Evolutionary conservation across 2,329 filamentous ascomycete genomes (phyloP).

Genomic region (Colletotrichum somersetense): DNA sequence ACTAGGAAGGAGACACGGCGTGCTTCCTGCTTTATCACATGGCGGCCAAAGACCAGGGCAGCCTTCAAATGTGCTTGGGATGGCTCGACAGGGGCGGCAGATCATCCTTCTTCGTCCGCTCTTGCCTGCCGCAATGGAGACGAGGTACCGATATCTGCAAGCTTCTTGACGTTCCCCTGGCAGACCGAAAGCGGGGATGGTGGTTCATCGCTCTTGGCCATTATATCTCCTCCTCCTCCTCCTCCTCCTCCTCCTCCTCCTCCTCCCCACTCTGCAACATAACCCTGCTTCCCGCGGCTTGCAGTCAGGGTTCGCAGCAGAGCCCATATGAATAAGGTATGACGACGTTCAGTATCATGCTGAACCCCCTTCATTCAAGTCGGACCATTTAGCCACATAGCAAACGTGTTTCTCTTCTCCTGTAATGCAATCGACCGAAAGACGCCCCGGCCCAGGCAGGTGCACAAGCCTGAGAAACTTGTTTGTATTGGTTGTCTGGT

Average conservation of each 20-base stretch:
- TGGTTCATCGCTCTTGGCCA: constrained; percentile 26
- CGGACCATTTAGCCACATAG: background rate
- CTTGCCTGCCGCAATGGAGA: constrained; percentile 11
- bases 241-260: too few relatives aligned
- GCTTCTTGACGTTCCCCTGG: constrained; percentile 2
- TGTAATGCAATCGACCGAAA: background rate
- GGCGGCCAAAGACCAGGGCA: background rate
- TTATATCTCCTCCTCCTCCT: constrained; percentile 10
- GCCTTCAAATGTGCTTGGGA: constrained; percentile 1
- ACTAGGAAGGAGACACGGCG: background rate
- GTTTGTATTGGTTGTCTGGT: background rate
- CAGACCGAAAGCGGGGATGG: constrained; percentile 30
- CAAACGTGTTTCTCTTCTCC: background rate
- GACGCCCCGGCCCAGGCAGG: background rate
- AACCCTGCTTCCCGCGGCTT: background rate
- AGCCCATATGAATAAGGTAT: background rate
- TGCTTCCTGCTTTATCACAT: constrained; percentile 6
- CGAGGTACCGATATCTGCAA: background rate
- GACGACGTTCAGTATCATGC: background rate
- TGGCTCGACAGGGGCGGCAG: background rate
- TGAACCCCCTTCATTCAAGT: background rate
- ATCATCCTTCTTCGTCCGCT: background rate
- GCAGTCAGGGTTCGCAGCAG: background rate
- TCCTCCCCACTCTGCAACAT: background rate
- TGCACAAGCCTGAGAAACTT: background rate